Evolutionary conservation across 1,139 yeast genomes (phyloP).

Genomic region (Saccharomycopsis crataegensis): DNA sequence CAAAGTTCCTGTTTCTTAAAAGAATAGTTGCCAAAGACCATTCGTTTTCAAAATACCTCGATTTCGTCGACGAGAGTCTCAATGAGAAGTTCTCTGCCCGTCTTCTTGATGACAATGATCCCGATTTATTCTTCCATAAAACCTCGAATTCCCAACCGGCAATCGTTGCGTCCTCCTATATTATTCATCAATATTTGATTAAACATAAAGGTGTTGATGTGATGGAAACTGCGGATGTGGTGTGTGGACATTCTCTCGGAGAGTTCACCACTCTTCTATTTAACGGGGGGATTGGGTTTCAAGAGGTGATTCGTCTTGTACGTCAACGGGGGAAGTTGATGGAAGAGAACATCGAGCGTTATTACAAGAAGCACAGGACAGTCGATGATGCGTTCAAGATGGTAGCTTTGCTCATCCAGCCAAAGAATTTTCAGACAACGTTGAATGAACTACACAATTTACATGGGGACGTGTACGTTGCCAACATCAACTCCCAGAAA

Average conservation of each 20-base stretch:
- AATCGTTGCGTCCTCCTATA: slow-evolving; percentile 25
- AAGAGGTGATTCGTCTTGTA: slow-evolving; percentile 25
- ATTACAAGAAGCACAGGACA: background rate
- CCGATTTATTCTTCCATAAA: slow-evolving; percentile 18
- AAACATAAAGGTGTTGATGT: slow-evolving; percentile 22
- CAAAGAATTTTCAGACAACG: slow-evolving; percentile 18
- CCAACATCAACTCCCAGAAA: slow-evolving; percentile 30
- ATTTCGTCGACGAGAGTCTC: slow-evolving; percentile 3
- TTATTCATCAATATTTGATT: slow-evolving; percentile 22
- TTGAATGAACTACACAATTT: background rate
- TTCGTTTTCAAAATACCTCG: background rate
- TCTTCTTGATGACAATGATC: background rate
- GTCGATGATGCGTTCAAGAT: slow-evolving; percentile 23
- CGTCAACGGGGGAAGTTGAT: slow-evolving; percentile 27
- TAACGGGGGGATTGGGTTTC: slow-evolving; percentile 25
- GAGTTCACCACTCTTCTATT: slow-evolving; percentile 28
- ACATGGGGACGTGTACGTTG: slow-evolving; percentile 21
- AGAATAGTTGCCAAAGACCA: slow-evolving; percentile 5
- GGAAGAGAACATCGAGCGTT: slow-evolving; percentile 23
- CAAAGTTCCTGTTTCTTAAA: slow-evolving; percentile 20
- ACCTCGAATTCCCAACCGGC: slow-evolving; percentile 31
- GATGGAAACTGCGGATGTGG: slow-evolving; percentile 22
- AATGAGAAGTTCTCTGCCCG: slow-evolving; percentile 1
- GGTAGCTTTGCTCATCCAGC: slow-evolving; percentile 27
- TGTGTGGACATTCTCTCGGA: slow-evolving; percentile 32